Conservation (phyloP, 805 yeast species). For the Lachancea sp. region DNA sequence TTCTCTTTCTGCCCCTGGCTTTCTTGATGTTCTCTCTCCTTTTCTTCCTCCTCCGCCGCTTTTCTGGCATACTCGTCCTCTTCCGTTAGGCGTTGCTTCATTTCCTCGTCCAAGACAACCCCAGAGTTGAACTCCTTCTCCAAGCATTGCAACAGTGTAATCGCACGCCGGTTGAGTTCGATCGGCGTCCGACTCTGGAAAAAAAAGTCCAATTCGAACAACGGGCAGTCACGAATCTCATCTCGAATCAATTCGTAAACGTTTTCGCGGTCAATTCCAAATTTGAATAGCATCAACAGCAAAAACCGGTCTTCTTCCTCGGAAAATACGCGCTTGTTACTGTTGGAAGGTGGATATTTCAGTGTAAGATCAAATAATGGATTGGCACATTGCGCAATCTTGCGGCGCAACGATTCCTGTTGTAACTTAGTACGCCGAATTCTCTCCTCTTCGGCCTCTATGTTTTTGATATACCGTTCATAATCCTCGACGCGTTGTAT, state of each 20-base stretch:
- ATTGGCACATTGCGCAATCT: conserved; percentile 59
- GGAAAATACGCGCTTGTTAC: conserved; percentile 61
- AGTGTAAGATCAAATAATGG: conserved; percentile 77
- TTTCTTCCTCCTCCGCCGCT: conserved; percentile 12
- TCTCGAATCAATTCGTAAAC: conserved; percentile 73
- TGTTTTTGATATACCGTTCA: conserved; percentile 73
- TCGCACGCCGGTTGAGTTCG: conserved; percentile 78
- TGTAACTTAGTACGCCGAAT: conserved; percentile 58
- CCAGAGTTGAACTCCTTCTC: conserved; percentile 58
- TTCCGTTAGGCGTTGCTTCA: conserved; percentile 22
- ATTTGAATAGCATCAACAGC: conserved; percentile 68
- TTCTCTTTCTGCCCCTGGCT: background rate
- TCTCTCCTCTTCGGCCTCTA: conserved; percentile 86
- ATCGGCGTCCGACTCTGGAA: conserved; percentile 70
- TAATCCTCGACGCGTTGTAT: conserved; percentile 79
- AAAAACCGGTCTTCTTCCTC: conserved; percentile 90
- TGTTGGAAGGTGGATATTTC: conserved; percentile 64
- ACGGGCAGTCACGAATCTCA: conserved; percentile 63
- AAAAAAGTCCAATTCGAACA: conserved; percentile 84
- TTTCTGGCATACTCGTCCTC: conserved; percentile 29
- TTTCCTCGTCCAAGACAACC: conserved; percentile 20
- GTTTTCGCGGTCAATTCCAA: conserved; percentile 75
- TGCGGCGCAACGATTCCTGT: conserved; percentile 71
- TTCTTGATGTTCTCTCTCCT: background rate
- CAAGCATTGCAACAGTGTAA: conserved; percentile 67